A percentile compares a stretch with the other conserved stretches of the same genome.
phyloP scores from a whole-genome alignment of 1,284 basidiomycete species.

The Pulveroboletus sp. region DNA sequence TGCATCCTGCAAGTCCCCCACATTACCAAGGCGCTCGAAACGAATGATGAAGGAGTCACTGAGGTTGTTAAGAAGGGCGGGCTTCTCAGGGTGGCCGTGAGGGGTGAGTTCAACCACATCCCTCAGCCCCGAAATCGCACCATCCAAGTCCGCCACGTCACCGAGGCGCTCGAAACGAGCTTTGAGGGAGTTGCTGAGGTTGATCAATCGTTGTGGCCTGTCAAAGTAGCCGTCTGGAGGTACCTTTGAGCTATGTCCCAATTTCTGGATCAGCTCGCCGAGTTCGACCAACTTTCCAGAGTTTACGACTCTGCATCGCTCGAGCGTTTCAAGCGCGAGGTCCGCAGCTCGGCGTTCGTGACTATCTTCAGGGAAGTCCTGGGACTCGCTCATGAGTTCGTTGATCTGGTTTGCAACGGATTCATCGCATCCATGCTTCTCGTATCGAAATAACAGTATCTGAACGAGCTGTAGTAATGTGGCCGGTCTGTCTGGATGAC shows the following conservation, averaged over 20 bases:
- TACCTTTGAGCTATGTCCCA: neutral
- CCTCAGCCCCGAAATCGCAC: no score
- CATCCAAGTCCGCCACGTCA: neutral
- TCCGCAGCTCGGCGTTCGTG: conserved; percentile 1
- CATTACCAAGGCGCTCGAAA: no score
- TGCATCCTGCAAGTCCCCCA: no score
- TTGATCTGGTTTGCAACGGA: neutral
- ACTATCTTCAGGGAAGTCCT: neutral
- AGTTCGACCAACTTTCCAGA: neutral
- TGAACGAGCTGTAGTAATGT: conserved; percentile 4
- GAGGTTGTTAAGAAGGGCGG: no score
- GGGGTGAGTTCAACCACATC: no score
- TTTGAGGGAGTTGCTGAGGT: neutral
- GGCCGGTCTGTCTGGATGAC: neutral
- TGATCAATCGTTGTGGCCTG: conserved; percentile 1
- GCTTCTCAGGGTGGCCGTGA: no score
- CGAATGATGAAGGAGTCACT: no score
- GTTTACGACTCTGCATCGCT: neutral
- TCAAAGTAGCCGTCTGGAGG: neutral
- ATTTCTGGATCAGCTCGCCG: neutral
- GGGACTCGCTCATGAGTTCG: neutral
- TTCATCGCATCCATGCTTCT: neutral
- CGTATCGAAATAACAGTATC: conserved; percentile 1
- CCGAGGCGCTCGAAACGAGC: neutral
- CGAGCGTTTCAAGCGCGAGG: neutral